Conservation (phyloP, 106 monocot species). For the Dendrobium catenatum region DNA sequence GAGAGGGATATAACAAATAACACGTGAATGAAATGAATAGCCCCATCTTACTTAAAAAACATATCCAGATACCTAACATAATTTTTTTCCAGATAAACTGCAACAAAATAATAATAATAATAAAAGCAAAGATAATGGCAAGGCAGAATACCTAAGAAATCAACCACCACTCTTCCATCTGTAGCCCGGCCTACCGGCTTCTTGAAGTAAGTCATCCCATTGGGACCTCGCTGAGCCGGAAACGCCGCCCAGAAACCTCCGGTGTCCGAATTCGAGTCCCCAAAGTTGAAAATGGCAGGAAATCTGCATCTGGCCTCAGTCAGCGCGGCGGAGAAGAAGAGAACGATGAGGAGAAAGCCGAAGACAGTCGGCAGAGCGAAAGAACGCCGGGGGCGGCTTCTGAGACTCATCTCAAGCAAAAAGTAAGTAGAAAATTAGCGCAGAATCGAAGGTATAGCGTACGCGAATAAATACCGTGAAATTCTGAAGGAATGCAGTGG, state of each 20-base stretch:
- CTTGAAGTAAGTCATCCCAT: conserved; percentile 74
- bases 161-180: conserved; percentile 68
- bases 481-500: no score
- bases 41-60: no score
- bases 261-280: conserved; percentile 86
- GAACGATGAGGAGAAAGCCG: background rate
- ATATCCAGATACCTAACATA: no score
- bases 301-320: conserved; percentile 28
- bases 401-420: background rate
- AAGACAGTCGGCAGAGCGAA: background rate
- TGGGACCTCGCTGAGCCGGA: conserved; percentile 51
- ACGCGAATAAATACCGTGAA: background rate
- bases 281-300: conserved; percentile 76
- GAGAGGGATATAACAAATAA: no score
- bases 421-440: background rate
- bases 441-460: background rate
- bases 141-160: conserved; percentile 50
- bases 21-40: no score
- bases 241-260: conserved; percentile 91
- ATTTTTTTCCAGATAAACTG: background rate
- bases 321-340: background rate
- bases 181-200: conserved; percentile 55
- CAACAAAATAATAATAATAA: background rate
- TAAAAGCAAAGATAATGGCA: background rate
- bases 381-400: background rate